A percentile compares a stretch with the other conserved stretches of the same genome.
Conservation (phyloP, 1,139 yeast genomes). For the Taphrina sp. region DNA sequence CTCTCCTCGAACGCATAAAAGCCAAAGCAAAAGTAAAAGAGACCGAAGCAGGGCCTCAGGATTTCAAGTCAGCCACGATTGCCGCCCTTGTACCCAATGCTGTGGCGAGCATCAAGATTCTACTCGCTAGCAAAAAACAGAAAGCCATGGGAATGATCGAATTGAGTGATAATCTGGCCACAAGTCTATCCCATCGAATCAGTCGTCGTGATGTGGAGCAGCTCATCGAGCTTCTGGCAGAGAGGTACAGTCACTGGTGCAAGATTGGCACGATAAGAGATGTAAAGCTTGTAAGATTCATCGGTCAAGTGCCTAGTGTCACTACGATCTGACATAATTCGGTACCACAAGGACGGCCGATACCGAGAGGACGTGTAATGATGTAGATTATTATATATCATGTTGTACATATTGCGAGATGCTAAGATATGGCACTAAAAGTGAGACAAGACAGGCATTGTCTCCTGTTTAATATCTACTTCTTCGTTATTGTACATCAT, state of each 20-base stretch:
- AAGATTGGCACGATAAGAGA: constrained; percentile 20
- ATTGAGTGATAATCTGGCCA: constrained; percentile 16
- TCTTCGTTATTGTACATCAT: too few relatives aligned
- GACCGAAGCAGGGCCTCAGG: constrained; percentile 7
- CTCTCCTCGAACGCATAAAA: constrained; percentile 16
- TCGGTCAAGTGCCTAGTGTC: constrained; percentile 16
- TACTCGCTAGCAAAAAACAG: constrained; percentile 11
- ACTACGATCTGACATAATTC: too few relatives aligned
- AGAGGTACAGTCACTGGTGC: constrained; percentile 18
- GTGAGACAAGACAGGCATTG: too few relatives aligned
- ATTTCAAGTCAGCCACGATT: constrained; percentile 18
- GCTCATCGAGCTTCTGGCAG: constrained; percentile 3
- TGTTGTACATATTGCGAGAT: too few relatives aligned
- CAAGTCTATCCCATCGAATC: constrained; percentile 21
- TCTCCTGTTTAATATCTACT: too few relatives aligned
- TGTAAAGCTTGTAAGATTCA: constrained; percentile 22
- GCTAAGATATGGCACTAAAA: too few relatives aligned
- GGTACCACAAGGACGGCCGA: too few relatives aligned
- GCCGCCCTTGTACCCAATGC: constrained; percentile 21
- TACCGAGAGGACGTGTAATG: too few relatives aligned
- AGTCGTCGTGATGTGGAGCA: constrained; percentile 12
- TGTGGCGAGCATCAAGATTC: constrained; percentile 21
- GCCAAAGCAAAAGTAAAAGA: constrained; percentile 10
- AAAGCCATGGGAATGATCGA: constrained; percentile 24
- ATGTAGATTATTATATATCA: too few relatives aligned